phyloP scores from a whole-genome alignment of 2,329 filamentous ascomycete species.

The Fusarium cyanostomum region DNA sequence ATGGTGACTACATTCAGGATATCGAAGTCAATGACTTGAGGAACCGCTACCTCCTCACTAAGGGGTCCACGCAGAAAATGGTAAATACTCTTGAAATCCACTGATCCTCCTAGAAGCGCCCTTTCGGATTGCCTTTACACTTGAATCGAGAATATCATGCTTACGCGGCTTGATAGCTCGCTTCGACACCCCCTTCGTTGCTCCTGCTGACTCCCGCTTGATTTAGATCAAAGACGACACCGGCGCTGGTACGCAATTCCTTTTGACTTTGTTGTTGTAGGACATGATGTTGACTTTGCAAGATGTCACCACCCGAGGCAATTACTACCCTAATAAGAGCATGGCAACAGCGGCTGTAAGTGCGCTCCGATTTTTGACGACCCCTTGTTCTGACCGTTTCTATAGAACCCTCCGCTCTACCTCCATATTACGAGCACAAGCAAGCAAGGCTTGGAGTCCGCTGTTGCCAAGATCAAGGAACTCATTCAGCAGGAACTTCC shows the following conservation, averaged over 20 bases:
- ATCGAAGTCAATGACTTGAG: constrained; percentile 98
- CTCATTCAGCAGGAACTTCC: constrained; percentile 96
- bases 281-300: constrained; percentile 66
- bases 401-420: constrained; percentile 89
- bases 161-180: constrained; percentile 76
- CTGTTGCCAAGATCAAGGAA: constrained; percentile 88
- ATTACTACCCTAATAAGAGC: constrained; percentile 96
- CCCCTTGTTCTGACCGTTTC: constrained; percentile 2
- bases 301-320: constrained; percentile 99
- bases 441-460: constrained; percentile 90
- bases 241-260: constrained; percentile 90
- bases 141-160: constrained; percentile 71
- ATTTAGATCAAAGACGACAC: constrained; percentile 99
- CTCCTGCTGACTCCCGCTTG: constrained; percentile 95
- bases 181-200: constrained; percentile 73
- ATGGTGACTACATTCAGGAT: constrained; percentile 98
- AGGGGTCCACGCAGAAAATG: constrained; percentile 98
- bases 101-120: constrained; percentile 51
- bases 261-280: constrained; percentile 53
- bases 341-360: constrained; percentile 94
- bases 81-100: constrained; percentile 78
- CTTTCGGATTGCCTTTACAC: constrained; percentile 47
- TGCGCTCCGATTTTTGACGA: constrained; percentile 26
- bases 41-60: constrained; percentile 96
- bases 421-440: constrained; percentile 94